Conservation (phyloP, 495 filamentous ascomycete genomes). For the Ramalina intermedia region DNA sequence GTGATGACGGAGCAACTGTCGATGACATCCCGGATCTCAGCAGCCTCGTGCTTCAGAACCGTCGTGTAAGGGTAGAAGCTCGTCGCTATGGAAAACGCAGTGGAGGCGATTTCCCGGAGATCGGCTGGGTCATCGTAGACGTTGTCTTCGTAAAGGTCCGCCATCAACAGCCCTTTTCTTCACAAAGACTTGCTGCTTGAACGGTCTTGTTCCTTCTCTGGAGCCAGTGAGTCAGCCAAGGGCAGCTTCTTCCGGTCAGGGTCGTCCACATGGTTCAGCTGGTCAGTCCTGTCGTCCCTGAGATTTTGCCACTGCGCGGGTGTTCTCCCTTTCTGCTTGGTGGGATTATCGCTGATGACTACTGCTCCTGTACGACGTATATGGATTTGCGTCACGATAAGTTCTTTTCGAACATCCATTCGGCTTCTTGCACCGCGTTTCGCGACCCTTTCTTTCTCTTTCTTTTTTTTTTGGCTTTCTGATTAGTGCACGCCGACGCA, state of each 20-base stretch:
- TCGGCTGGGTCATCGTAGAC: slow-evolving; percentile 22
- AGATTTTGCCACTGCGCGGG: too few relatives aligned
- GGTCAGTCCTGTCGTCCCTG: too few relatives aligned
- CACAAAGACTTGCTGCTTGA: not conserved
- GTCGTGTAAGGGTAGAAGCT: slow-evolving; percentile 36
- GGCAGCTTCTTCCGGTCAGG: not conserved
- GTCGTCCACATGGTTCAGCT: not conserved
- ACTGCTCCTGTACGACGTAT: too few relatives aligned
- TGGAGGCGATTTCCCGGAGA: slow-evolving; percentile 34
- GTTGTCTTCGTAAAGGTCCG: not conserved
- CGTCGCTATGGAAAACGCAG: slow-evolving; percentile 38
- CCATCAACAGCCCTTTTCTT: not conserved
- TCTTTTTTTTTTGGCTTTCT: too few relatives aligned
- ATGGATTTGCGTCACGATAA: too few relatives aligned
- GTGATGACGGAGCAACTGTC: slow-evolving; percentile 41
- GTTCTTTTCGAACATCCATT: too few relatives aligned
- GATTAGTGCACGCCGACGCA: slow-evolving; percentile 6
- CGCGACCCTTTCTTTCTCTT: too few relatives aligned
- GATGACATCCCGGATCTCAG: slow-evolving; percentile 40
- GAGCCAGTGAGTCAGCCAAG: not conserved
- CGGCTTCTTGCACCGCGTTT: too few relatives aligned
- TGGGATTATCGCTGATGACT: too few relatives aligned
- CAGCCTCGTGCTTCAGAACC: slow-evolving; percentile 35
- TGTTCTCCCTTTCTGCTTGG: too few relatives aligned
- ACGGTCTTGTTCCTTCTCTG: slow-evolving; percentile 2